phyloP scores from a whole-genome alignment of 768 basidiomycete genomes.

The Russula ochroleuca region DNA sequence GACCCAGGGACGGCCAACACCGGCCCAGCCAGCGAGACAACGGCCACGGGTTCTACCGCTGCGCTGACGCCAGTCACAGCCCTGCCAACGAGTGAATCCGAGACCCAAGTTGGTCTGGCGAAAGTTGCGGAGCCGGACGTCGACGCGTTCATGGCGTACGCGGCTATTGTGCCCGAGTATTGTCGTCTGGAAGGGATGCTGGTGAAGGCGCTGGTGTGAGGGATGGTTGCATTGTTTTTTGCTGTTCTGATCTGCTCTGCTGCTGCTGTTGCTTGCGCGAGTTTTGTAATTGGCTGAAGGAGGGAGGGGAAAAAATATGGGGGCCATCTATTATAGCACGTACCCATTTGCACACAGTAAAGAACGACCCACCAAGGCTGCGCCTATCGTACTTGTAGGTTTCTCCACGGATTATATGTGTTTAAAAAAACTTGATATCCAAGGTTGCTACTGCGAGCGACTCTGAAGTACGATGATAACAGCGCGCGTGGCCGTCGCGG shows the following conservation, averaged over 20 bases:
- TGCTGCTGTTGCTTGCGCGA: conserved; percentile 7
- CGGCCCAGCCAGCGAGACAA: conserved; percentile 31
- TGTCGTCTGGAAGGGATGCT: conserved; percentile 75
- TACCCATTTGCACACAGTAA: conserved; percentile 12
- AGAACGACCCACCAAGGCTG: not conserved
- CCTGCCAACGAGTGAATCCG: conserved; percentile 64
- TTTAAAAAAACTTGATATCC: not conserved
- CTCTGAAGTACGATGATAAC: too few species aligned
- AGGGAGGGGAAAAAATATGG: conserved; percentile 8
- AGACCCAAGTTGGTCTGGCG: conserved; percentile 69
- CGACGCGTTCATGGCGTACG: conserved; percentile 83
- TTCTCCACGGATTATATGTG: not conserved
- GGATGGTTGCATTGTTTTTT: conserved; percentile 7
- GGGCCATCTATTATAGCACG: conserved; percentile 15
- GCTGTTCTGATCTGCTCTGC: conserved; percentile 24
- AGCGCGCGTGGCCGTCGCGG: too few species aligned
- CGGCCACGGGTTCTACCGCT: conserved; percentile 36
- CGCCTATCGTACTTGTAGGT: conserved; percentile 2
- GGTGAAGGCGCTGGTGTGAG: conserved; percentile 53
- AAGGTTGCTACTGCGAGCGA: not conserved
- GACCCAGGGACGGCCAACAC: conserved; percentile 43
- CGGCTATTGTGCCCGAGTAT: conserved; percentile 81
- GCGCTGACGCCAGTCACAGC: conserved; percentile 68
- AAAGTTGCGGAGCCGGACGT: conserved; percentile 82
- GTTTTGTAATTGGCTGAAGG: conserved; percentile 4